phyloP scores from a whole-genome alignment of 306 rosid species.

The Citrullus amarus region DNA sequence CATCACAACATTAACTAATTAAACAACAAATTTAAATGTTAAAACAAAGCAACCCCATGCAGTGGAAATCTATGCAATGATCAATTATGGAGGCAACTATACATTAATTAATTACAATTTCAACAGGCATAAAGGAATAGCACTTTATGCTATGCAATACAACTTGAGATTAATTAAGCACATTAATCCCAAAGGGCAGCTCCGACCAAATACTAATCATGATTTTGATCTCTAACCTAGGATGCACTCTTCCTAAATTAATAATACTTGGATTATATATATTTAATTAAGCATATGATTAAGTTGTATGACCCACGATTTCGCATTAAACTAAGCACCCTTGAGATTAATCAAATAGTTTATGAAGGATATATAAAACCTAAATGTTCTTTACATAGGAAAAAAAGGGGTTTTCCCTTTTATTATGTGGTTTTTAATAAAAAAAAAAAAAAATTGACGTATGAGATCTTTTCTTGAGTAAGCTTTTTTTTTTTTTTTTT shows the following conservation, averaged over 20 bases:
- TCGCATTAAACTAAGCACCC: not conserved
- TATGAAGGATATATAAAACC: not conserved
- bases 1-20: not conserved
- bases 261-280: not conserved
- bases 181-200: not conserved
- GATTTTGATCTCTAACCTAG: not conserved
- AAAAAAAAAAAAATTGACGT: not conserved
- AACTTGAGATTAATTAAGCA: not conserved
- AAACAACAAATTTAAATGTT: not conserved
- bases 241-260: not conserved
- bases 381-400: not conserved
- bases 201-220: not conserved
- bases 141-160: not conserved
- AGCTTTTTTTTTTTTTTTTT: not conserved
- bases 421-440: not conserved
- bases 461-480: not conserved
- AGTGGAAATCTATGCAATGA: not conserved
- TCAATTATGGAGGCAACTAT: not conserved
- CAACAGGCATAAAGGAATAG: not conserved
- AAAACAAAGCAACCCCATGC: not conserved
- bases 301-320: not conserved
- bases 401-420: not conserved
- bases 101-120: not conserved
- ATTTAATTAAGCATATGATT: not conserved
- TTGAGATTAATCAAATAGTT: not conserved